Conservation (phyloP, 2,329 filamentous ascomycete species). For the Arthrobotrys pseudoclavata region DNA sequence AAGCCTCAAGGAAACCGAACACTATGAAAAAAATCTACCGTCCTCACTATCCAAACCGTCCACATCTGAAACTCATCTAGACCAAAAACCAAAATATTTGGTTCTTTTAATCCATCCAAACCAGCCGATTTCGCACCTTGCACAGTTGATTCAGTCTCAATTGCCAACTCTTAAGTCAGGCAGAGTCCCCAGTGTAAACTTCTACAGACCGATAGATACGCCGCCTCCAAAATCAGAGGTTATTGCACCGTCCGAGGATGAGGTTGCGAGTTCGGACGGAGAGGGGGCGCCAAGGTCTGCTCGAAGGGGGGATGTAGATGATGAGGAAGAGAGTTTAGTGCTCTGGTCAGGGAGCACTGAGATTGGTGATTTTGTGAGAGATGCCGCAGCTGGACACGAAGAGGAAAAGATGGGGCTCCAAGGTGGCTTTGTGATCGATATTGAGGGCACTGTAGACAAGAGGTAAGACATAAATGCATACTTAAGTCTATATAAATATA, state of each 20-base stretch:
- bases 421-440: slow-evolving; percentile 78
- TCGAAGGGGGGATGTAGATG: slow-evolving; percentile 67
- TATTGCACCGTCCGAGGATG: slow-evolving; percentile 66
- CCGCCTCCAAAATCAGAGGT: slow-evolving; percentile 36
- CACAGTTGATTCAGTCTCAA: slow-evolving; percentile 89
- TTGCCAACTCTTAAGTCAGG: slow-evolving; percentile 76
- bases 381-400: slow-evolving; percentile 85
- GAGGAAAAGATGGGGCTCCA: slow-evolving; percentile 46
- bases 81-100: slow-evolving; percentile 72
- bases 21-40: slow-evolving; percentile 48
- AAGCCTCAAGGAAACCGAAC: slow-evolving; percentile 33
- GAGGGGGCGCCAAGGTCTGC: slow-evolving; percentile 75
- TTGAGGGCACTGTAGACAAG: slow-evolving; percentile 75
- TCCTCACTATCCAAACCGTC: slow-evolving; percentile 28
- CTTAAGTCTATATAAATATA: background rate
- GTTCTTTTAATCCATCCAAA: slow-evolving; percentile 89
- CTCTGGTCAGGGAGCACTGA: slow-evolving; percentile 91
- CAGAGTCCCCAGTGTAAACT: slow-evolving; percentile 80
- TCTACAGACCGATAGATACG: slow-evolving; percentile 81
- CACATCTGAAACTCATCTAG: slow-evolving; percentile 2
- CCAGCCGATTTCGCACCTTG: slow-evolving; percentile 90
- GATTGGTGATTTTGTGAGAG: slow-evolving; percentile 92
- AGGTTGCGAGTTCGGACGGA: slow-evolving; percentile 78
- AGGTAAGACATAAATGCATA: slow-evolving; percentile 7
- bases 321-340: slow-evolving; percentile 76